Evolutionary conservation across 176 grass and related monocot genomes (phyloP).

Genomic region (Oryza meridionalis): DNA sequence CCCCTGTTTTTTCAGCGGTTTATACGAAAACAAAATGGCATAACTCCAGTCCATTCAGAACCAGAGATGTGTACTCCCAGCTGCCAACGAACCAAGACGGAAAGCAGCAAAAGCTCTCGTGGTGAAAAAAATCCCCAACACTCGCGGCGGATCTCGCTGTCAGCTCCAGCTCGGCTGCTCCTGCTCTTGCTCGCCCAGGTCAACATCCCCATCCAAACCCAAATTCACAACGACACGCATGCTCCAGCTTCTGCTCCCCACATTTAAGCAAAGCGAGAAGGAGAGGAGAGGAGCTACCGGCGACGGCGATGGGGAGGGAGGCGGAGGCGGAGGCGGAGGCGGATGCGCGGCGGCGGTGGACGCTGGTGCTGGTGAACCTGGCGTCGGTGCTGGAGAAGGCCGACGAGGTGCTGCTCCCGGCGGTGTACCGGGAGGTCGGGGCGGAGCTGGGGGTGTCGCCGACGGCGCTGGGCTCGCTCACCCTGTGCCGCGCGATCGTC

Average conservation of each 20-base stretch:
- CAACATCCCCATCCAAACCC: neutral
- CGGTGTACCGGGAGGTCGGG: constrained; percentile 85
- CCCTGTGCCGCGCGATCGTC: constrained; percentile 72
- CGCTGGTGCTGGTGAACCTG: constrained; percentile 81
- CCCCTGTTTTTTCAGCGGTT: neutral
- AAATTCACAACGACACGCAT: neutral
- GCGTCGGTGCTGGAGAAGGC: constrained; percentile 78
- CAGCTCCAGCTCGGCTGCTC: neutral
- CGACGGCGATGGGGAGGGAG: neutral
- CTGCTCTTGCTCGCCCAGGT: neutral
- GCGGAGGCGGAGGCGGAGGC: too few relatives aligned
- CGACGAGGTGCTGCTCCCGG: constrained; percentile 80
- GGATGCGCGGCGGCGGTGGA: constrained; percentile 48
- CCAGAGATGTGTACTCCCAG: neutral
- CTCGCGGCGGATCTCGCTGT: neutral
- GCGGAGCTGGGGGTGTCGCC: constrained; percentile 57
- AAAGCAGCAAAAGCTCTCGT: neutral
- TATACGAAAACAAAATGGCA: neutral
- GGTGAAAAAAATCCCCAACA: neutral
- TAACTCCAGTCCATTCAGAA: neutral
- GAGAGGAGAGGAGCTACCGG: neutral
- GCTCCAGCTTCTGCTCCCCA: neutral
- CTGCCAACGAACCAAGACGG: neutral
- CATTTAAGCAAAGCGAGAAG: neutral
- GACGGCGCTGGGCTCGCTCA: constrained; percentile 76